Percentiles rank a stretch among this genome's conserved stretches.
Conservation (phyloP, 257 asterid genomes). For the Gentiana straminea region DNA sequence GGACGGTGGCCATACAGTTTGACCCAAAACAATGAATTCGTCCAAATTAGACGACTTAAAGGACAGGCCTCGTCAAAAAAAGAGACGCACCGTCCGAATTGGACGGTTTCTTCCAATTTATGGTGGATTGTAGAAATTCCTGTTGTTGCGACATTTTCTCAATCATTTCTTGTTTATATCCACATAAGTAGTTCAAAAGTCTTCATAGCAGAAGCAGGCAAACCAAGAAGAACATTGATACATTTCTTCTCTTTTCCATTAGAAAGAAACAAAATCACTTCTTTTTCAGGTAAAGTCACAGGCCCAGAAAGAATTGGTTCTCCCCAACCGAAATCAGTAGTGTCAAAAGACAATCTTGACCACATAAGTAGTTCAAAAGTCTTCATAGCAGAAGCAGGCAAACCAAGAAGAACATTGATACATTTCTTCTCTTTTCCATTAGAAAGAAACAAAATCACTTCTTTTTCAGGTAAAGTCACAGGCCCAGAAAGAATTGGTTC, state of each 20-base stretch:
- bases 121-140: no score
- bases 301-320: constrained; percentile 8
- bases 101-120: no score
- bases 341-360: constrained; percentile 11
- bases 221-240: constrained; percentile 11
- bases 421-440: constrained; percentile 67
- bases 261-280: constrained; percentile 10
- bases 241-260: constrained; percentile 12
- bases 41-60: no score
- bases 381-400: constrained; percentile 82
- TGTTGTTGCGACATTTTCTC: no score
- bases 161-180: no score
- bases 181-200: constrained; percentile 9
- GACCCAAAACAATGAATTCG: no score
- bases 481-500: constrained; percentile 68
- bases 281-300: constrained; percentile 14
- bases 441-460: constrained; percentile 67
- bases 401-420: constrained; percentile 74
- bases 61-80: no score
- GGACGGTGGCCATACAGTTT: no score
- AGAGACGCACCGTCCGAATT: no score
- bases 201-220: constrained; percentile 18
- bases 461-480: constrained; percentile 72
- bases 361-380: constrained; percentile 52
- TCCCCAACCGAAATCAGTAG: constrained; percentile 22